Conservation (phyloP, 73 alveolate species). For the Urostyla sp. region DNA sequence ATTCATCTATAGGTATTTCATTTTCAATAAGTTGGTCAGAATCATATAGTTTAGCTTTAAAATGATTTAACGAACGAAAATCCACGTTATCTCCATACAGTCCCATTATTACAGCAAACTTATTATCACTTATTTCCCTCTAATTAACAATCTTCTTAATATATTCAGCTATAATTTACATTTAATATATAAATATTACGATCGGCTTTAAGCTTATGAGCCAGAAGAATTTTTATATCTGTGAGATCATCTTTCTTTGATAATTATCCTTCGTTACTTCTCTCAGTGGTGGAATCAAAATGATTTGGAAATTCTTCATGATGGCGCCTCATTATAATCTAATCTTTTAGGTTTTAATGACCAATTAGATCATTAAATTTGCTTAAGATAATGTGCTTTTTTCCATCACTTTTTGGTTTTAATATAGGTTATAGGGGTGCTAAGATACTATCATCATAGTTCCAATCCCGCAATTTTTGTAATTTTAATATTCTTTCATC, state of each 20-base stretch:
- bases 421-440: slow-evolving; percentile 1
- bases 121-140: slow-evolving; percentile 2
- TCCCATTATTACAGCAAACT: neutral
- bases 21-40: neutral
- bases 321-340: slow-evolving; percentile 21
- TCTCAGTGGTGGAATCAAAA: neutral
- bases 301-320: slow-evolving; percentile 11
- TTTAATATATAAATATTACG: too few relatives aligned
- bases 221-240: neutral
- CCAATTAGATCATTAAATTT: slow-evolving; percentile 9
- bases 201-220: too few relatives aligned
- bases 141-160: slow-evolving; percentile 2
- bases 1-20: slow-evolving; percentile 13
- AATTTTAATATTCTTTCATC: too few relatives aligned
- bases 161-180: slow-evolving; percentile 26
- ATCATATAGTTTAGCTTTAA: slow-evolving; percentile 31
- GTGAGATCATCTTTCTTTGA: slow-evolving; percentile 24
- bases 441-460: slow-evolving; percentile 1
- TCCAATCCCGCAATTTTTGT: too few relatives aligned
- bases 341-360: neutral
- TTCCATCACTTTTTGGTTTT: slow-evolving; percentile 3
- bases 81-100: slow-evolving; percentile 2
- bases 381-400: neutral
- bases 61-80: slow-evolving; percentile 1
- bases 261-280: neutral